A percentile compares a stretch with the other conserved stretches of the same genome.
These are phyloP conservation scores for Neurospora sp. DNA, from an alignment of 495 filamentous ascomycete species.

Conservation along the genomic window DNA sequence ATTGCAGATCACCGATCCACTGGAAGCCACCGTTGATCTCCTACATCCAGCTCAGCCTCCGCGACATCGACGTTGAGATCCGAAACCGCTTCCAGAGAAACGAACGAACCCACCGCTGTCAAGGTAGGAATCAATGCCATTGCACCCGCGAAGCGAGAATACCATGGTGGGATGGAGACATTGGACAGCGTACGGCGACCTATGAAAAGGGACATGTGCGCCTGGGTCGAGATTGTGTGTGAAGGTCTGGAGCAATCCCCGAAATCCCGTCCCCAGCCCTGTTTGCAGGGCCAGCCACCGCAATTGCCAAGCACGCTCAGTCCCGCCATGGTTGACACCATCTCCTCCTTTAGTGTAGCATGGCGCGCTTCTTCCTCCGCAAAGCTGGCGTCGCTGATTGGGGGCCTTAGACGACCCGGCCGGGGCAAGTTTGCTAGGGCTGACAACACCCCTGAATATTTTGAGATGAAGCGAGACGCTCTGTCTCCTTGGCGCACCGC, in stretches of 20 bases:
- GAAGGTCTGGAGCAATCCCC: neutral
- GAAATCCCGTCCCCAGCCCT: neutral
- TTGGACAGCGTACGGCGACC: neutral
- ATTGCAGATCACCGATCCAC: neutral
- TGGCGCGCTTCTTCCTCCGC: neutral
- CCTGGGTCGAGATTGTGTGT: neutral
- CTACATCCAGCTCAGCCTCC: neutral
- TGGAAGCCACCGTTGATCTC: neutral
- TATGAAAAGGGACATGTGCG: neutral
- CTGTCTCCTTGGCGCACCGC: neutral
- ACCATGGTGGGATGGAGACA: neutral
- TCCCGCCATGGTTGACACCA: neutral
- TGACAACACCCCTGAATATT: neutral
- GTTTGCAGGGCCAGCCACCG: neutral
- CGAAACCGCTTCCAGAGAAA: neutral
- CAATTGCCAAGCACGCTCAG: neutral
- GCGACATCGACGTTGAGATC: neutral
- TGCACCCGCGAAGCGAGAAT: neutral
- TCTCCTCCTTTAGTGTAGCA: neutral
- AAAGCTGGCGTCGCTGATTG: neutral
- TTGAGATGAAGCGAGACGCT: neutral
- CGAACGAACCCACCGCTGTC: neutral
- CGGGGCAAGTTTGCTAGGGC: neutral
- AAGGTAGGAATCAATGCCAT: neutral
- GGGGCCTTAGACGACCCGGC: neutral